Conservation (phyloP, 1,284 basidiomycete genomes). For the Sanghuangporus weigelae region DNA sequence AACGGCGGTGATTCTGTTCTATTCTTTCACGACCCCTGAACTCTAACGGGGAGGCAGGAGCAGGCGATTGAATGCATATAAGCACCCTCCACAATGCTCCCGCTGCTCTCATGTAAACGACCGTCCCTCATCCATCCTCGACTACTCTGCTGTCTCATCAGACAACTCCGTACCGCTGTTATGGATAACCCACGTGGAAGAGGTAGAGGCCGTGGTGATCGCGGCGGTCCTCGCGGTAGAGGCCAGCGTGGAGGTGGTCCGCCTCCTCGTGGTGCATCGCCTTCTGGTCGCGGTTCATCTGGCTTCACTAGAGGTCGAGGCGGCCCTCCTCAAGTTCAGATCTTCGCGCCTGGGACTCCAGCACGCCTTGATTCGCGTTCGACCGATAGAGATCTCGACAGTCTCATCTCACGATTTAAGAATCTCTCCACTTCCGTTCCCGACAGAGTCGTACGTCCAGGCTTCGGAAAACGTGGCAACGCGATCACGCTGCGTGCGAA, state of each 20-base stretch:
- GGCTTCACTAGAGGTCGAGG: constrained; percentile 3
- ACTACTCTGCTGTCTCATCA: background rate
- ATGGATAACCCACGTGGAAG: background rate
- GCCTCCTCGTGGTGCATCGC: background rate
- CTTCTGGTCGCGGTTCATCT: constrained; percentile 1
- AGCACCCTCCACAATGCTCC: background rate
- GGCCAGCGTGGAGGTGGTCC: background rate
- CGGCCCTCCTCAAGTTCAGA: background rate
- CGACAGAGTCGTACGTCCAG: constrained; percentile 42
- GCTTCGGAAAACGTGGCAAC: constrained; percentile 55
- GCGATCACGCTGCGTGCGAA: constrained; percentile 56
- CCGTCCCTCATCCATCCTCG: background rate
- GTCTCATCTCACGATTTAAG: constrained; percentile 31
- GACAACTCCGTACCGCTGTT: background rate
- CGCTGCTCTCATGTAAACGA: background rate
- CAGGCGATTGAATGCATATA: background rate
- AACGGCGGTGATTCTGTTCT: background rate
- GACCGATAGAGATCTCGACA: background rate
- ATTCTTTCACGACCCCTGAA: background rate
- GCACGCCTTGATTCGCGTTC: constrained; percentile 8
- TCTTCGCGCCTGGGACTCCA: constrained; percentile 7
- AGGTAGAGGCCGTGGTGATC: constrained; percentile 1
- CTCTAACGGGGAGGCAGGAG: too few species aligned
- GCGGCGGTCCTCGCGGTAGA: background rate
- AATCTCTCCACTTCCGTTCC: constrained; percentile 23